Evolutionary conservation across 2,329 filamentous ascomycete genomes (phyloP).

Genomic region (Paraconiothyrium sp.): DNA sequence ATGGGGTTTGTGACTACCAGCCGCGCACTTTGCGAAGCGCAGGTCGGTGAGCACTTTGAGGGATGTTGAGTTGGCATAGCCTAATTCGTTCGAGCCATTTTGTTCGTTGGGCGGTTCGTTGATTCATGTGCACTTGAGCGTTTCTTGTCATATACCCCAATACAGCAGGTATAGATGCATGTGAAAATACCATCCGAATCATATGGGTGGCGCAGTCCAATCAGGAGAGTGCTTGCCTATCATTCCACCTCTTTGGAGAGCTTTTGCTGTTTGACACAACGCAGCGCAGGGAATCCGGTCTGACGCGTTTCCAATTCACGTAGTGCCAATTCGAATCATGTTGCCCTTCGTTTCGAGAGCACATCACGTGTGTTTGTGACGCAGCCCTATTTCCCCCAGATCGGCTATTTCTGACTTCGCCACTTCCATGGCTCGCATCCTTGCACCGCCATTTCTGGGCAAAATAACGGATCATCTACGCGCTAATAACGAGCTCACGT

Average conservation of each 20-base stretch:
- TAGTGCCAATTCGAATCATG: too few relatives aligned
- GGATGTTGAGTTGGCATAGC: not conserved
- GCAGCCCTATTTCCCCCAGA: conserved; percentile 1
- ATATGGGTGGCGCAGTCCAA: not conserved
- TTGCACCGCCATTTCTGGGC: not conserved
- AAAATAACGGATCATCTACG: conserved; percentile 1
- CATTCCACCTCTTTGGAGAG: not conserved
- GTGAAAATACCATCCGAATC: not conserved
- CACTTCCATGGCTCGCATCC: conserved; percentile 9
- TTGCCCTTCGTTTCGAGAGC: not conserved
- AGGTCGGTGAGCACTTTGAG: conserved; percentile 12
- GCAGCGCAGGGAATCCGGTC: too few relatives aligned
- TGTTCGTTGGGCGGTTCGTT: not conserved
- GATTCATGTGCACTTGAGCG: not conserved
- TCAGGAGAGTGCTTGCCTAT: not conserved
- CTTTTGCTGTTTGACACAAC: too few relatives aligned
- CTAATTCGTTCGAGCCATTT: not conserved
- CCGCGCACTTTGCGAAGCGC: conserved; percentile 39
- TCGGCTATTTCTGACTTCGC: conserved; percentile 14
- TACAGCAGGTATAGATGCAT: not conserved
- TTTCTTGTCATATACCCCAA: not conserved
- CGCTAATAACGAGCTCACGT: conserved; percentile 2
- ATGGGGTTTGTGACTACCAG: conserved; percentile 55
- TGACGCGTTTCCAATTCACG: too few relatives aligned
- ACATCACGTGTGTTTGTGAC: not conserved